Percentiles rank a stretch among this genome's conserved stretches.
Conservation (phyloP, 257 asterid species). For the Solanum ossicruentum region DNA sequence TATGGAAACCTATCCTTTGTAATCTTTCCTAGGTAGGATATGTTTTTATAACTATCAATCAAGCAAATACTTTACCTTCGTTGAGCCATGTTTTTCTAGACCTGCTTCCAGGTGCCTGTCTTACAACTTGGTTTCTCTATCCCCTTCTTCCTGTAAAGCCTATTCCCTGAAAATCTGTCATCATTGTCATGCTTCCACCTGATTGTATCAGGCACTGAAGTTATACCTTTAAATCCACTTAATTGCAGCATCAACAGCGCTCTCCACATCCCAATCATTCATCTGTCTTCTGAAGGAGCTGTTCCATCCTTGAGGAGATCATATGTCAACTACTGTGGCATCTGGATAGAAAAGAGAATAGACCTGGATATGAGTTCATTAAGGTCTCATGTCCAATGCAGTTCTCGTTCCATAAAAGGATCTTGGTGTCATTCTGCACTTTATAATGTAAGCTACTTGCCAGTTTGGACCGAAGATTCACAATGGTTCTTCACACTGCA, state of each 20-base stretch:
- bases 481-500: not conserved
- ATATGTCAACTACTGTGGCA: not conserved
- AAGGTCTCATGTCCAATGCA: not conserved
- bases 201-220: not conserved
- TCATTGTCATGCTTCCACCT: not conserved
- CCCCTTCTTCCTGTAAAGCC: not conserved
- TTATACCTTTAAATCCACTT: not conserved
- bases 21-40: not conserved
- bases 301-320: not conserved
- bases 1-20: not conserved
- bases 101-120: not conserved
- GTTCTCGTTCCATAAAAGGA: not conserved
- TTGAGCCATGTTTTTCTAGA: not conserved
- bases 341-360: not conserved
- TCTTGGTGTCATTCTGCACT: not conserved
- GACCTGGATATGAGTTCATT: not conserved
- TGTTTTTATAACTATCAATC: not conserved
- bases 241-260: not conserved
- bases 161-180: not conserved
- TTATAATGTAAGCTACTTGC: not conserved
- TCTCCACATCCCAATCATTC: not conserved
- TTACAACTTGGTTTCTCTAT: not conserved
- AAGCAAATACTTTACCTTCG: not conserved
- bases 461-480: not conserved
- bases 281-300: not conserved